Evolutionary conservation across 176 grass and related monocot species (phyloP), one percentile per base, ranked within the genome.

Genomic region (Poa pratensis): DNA sequence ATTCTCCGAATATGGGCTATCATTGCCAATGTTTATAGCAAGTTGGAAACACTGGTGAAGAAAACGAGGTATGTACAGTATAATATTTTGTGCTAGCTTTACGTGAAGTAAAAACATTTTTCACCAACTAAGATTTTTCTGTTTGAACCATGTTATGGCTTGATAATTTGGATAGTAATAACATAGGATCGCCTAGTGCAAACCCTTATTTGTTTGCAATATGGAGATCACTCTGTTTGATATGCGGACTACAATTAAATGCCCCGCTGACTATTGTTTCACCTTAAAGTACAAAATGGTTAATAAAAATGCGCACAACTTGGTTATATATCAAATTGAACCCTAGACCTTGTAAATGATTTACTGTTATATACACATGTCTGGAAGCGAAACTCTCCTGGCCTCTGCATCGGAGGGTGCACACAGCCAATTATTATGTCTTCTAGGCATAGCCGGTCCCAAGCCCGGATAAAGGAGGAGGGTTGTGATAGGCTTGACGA

Each of bases 1-100:
- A 73, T 66, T 24, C 34, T 28, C 65, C 7, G 7, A 63, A 23
- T 10, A 69, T 45, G 13, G 58, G 11, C 32, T 54, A 77, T 62
- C 17, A 57, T 4, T 7, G 24, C 53, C 32, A 52, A 73, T 51
- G 17, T 78, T 28, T 81, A 19, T 32, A 54, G 9, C 48, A 82
- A 68, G 51, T 72, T 71, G 35, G 22, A 43, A 45, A 40, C 48
- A 19, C 57, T 30, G 52, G 17, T 43, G 30, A 19, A 17, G 1
- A 77, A 86, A 59, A 28, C 10, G 71, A 82, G 83, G 83, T 88
- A 88, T 43, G 22, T 46, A 39, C 35, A 54, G 50, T 46, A 9
- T 58, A 9, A 6, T 6, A 19, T 81, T 28, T 11, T 86, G 7
- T 42, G 43, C 22, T 43, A 10, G 23, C 46, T 50, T 50, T 50